Percentiles rank a stretch among this genome's conserved stretches.
Conservation (phyloP, 1,139 yeast genomes). For the Lodderomyces elongisporus region DNA sequence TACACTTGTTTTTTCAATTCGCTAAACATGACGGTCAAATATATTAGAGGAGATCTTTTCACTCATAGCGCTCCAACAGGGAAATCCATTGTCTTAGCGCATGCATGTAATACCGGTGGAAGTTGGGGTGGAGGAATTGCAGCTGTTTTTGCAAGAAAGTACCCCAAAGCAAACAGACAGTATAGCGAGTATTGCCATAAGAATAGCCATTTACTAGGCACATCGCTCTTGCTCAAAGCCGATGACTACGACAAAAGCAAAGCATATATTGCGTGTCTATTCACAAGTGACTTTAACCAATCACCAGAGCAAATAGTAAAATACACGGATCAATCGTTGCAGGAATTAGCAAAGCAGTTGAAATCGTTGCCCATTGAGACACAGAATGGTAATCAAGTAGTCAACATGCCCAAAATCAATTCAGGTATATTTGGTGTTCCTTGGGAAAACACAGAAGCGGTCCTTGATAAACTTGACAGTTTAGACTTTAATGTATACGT, state of each 20-base stretch:
- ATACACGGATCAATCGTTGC: slow-evolving; percentile 45
- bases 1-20: too few relatives aligned
- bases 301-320: slow-evolving; percentile 36
- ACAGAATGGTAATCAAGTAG: slow-evolving; percentile 16
- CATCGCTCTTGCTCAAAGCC: slow-evolving; percentile 46
- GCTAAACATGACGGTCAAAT: too few relatives aligned
- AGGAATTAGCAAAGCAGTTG: slow-evolving; percentile 33
- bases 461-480: slow-evolving; percentile 28
- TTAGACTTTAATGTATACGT: slow-evolving; percentile 40
- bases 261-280: slow-evolving; percentile 49
- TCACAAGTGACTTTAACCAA: slow-evolving; percentile 50
- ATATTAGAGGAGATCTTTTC: slow-evolving; percentile 60
- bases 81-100: slow-evolving; percentile 46
- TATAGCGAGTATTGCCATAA: slow-evolving; percentile 47
- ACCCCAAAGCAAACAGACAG: slow-evolving; percentile 45
- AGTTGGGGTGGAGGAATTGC: slow-evolving; percentile 88
- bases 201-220: slow-evolving; percentile 44
- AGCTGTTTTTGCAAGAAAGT: slow-evolving; percentile 40
- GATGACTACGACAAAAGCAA: slow-evolving; percentile 34
- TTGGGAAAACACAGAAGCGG: slow-evolving; percentile 62
- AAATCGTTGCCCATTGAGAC: too few relatives aligned
- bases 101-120: slow-evolving; percentile 78
- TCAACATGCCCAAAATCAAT: slow-evolving; percentile 71
- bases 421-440: slow-evolving; percentile 79
- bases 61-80: slow-evolving; percentile 21